These are phyloP conservation scores for Nemania sp. DNA, from an alignment of 2,329 filamentous ascomycete genomes.

Conservation along the genomic window DNA sequence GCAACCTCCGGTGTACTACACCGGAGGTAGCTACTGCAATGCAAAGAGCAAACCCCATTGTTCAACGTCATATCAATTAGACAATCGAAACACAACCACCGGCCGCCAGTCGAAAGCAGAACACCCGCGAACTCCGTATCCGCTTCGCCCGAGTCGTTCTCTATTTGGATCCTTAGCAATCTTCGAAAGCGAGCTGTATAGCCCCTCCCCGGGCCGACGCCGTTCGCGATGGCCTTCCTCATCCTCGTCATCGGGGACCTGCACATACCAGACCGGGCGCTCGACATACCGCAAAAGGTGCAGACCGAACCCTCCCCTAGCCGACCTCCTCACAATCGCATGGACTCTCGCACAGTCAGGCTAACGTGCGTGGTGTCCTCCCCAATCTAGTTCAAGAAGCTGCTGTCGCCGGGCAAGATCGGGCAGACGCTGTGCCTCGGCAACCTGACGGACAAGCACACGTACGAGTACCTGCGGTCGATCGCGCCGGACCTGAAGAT, in stretches of 20 bases:
- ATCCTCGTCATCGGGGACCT: conserved; percentile 92
- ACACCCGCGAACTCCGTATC: background rate
- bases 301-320: background rate
- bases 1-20: too few species aligned
- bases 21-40: background rate
- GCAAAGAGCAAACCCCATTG: background rate
- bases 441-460: conserved; percentile 78
- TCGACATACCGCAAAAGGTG: conserved; percentile 90
- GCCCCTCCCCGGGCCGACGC: background rate
- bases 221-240: conserved; percentile 75
- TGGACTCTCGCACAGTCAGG: conserved; percentile 6
- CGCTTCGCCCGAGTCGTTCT: background rate
- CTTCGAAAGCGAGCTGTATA: background rate
- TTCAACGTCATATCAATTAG: background rate
- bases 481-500: conserved; percentile 74
- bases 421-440: conserved; percentile 79
- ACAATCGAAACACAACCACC: background rate
- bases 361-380: conserved; percentile 13
- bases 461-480: conserved; percentile 78
- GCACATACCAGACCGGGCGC: conserved; percentile 88
- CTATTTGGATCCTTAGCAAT: background rate
- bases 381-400: conserved; percentile 76
- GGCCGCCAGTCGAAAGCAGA: conserved; percentile 1
- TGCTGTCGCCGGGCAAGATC: conserved; percentile 81
- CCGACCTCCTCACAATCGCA: background rate